Evolutionary conservation across 768 basidiomycete genomes (phyloP), one percentile per base, ranked within the genome.

Genomic region (Tylopilus sp.): DNA sequence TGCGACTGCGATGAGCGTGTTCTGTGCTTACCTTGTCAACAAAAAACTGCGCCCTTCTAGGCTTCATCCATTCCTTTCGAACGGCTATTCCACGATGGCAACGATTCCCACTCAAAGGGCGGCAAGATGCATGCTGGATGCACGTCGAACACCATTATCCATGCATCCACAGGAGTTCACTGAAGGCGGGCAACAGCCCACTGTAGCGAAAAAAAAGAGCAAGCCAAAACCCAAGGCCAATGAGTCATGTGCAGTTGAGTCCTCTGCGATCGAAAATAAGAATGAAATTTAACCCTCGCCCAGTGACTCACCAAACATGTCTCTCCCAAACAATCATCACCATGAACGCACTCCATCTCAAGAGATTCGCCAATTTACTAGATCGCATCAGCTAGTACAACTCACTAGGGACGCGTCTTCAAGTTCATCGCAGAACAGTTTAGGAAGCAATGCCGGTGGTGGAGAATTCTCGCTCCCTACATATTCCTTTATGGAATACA

Each of bases 401-500:
- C 45, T 38, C 26, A 24, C 41, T 29, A 54, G 44, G 25, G 28
- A 55, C 4, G 5, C 28, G n/a, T 46, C 52, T 16, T 52, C 46
- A 3, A 37, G 54, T 26, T 53, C 50, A 6, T 52, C 48, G 10
- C 58, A 55, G 16, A 31, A n/a, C 19, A 51, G 30, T 13, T 48
- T 40, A 6, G 13, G 2, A 25, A 43, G 30, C 30, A 50, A 49
- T 10, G 11, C 13, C 28, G 16, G 34, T 8, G 49, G 54, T 36
- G 50, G 25, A 46, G 59, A 53, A 24, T 25, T 16, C 10, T 29
- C 52, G 1, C 62, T 71, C 17, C 70, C 75, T 0, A 19, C 60
- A 10, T 80, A 78, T 54, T 69, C 73, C 14, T 80, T 74, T 50
- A 57, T 63, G 56, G 69, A 74, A 50, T 72, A 69, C 45, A 37